Evolutionary conservation across 2,329 filamentous ascomycete genomes (phyloP), one percentile per base, ranked within the genome.

Genomic region (Furcasterigmium furcatum): DNA sequence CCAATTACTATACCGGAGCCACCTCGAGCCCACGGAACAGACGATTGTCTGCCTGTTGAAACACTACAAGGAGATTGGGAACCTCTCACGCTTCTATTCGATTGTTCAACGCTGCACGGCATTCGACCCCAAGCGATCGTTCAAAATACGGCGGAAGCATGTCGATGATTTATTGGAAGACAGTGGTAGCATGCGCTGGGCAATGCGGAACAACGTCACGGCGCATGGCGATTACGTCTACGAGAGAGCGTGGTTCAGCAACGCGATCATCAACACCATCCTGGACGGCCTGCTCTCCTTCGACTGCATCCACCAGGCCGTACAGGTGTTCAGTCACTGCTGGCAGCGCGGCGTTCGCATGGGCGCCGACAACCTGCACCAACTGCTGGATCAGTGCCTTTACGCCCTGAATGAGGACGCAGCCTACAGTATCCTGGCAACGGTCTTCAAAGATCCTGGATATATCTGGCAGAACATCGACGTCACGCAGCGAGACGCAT

Each of bases 41-140:
- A 80, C 77, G 0, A 62, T 72, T 19, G 60, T 72, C 7, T 74
- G 71, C 46, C 61, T 81, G 16, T 54, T 82, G 18, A 70, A 74
- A 38, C 77, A 80, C 52, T 76, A 75, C 55, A 71, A 67, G 30
- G 58, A 56, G 6, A 65, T 62, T 7, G 59, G 64, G 2, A 68
- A 77, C 35, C 52, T 69, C 2, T 55, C 66, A 6, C 63, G 63
- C 10, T 73, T 80, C 45, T 64, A 74, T 27, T 60, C 64, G n/a
- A 55, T 71, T 1, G 55, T 79, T 32, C 62, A 67, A 14, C 70
- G 72, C 34, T 62, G 80, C 48, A 65, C 71, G 16, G 76, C 72
- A 2, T 48, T 64, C 4, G 70, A 77, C 43, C 24, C 52, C 3
- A 58, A 58, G 29, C 7, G 8, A 7, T 74, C 73, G 13, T 57